Evolutionary conservation across 1,139 yeast genomes (phyloP).

Genomic region (Suhomyces bokatorum): DNA sequence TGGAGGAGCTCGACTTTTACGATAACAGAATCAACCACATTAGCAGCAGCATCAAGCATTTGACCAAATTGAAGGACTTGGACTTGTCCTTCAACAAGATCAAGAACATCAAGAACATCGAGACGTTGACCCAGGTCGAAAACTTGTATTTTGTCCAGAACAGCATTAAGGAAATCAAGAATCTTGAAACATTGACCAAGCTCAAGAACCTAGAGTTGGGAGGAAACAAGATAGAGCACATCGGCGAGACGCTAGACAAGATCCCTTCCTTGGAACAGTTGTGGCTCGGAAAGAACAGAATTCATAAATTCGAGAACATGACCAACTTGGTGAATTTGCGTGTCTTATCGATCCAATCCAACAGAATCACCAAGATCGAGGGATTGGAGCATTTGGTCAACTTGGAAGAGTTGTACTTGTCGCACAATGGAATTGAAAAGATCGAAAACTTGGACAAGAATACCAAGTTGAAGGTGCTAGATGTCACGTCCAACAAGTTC

Average conservation of each 20-base stretch:
- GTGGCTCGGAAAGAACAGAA: slow-evolving; percentile 92
- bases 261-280: slow-evolving; percentile 65
- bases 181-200: slow-evolving; percentile 57
- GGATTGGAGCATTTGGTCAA: slow-evolving; percentile 71
- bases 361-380: slow-evolving; percentile 75
- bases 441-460: slow-evolving; percentile 81
- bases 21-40: slow-evolving; percentile 91
- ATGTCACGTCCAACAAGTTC: slow-evolving; percentile 75
- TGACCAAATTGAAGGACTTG: slow-evolving; percentile 56
- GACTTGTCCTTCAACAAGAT: slow-evolving; percentile 92
- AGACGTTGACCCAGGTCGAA: slow-evolving; percentile 58
- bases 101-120: slow-evolving; percentile 80
- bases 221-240: slow-evolving; percentile 74
- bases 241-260: slow-evolving; percentile 56
- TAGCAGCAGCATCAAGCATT: slow-evolving; percentile 62
- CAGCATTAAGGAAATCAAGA: slow-evolving; percentile 71
- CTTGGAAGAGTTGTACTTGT: slow-evolving; percentile 82
- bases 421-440: slow-evolving; percentile 77
- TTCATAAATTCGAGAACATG: slow-evolving; percentile 65
- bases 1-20: slow-evolving; percentile 84
- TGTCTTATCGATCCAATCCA: slow-evolving; percentile 86
- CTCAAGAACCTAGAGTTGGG: slow-evolving; percentile 83
- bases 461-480: slow-evolving; percentile 68
- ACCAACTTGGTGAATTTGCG: slow-evolving; percentile 60
- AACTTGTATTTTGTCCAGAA: slow-evolving; percentile 87